Evolutionary conservation across 164 flowering plant species (phyloP), one percentile per base, ranked within the genome.

Genomic region (Taxillus chinensis): DNA sequence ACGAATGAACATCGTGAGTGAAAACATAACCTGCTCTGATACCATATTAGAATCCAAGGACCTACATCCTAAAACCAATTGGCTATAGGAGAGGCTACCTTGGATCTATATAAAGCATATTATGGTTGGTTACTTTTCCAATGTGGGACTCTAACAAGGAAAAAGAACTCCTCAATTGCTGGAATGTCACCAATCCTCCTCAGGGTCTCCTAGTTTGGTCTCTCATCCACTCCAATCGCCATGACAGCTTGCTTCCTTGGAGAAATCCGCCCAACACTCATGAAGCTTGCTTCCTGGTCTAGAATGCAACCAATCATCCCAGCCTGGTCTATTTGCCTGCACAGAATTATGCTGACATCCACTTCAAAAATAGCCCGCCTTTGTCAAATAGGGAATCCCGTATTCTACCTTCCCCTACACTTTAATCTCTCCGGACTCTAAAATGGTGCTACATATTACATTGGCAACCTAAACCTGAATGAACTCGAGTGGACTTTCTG

Each of bases 311-410:
- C 96, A 41, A 89, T 89, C 87, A 89, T 82, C 8, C 92, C 96
- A 0, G 96, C 96, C 67, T 91, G 96, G 73, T 91, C 98, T n/a
- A 89, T 89, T 63, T 91, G 98, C 64, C 89, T 83, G 83, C 98
- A 91, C 8, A 91, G 81, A 11, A 91, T 83, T 15, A 89, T 68
- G 69, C 83, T 91, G 3, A 89, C 96, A 67, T 89, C 92, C 39
- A 91, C 95, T 15, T 83, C 92, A 49, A 64, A 89, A 91, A 3
- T 95, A 79, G 50, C 98, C 98, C 2, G 89, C 92, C 75, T 72
- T 86, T 27, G 92, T 91, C 77, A 91, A 60, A 67, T 84, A 89
- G 14, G 98, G 92, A 45, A 84, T 60, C 57, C 96, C 87, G 64
- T 89, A 92, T 62, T 87, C 89, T 61, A 89, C 96, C 48, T 67